Base-by-base conservation (phyloP, 768 basidiomycete species). In the Mycena rebaudengoi region DNA sequence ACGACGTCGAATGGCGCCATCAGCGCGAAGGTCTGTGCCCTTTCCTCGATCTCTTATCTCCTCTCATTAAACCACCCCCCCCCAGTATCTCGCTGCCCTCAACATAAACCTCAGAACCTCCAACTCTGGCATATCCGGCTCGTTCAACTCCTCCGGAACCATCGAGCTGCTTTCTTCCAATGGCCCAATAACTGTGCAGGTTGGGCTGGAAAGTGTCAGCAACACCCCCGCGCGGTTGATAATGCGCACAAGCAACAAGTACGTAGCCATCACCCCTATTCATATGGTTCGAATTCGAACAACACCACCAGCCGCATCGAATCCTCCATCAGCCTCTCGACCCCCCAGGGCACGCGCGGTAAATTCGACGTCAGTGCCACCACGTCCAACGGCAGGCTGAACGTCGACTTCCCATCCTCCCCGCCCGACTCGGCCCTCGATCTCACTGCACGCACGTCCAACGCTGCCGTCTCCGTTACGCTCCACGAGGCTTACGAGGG, bases 401-500 rank as follows among this genome's bases (percentile, higher is more conserved):
- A 62, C 6, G 48, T 83, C 29, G 53, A 62, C 8, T 68, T 82
- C 62, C 69, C 74, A 11, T 53, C 65, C 30, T 73, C 78, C 7
- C 80, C 83, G 2, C 58, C 76, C 5, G 74, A 76, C 62, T 75
- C 79, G 13, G 65, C 60, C 7, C 75, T 84, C 21, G 35, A 41
- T 28, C 57, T 80, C 29, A 50, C 37, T 1, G 78, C 72, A 0
- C 60, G 43, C 23, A 80, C 80, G 23, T 59, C 73, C 20, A 83
- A 85, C 65, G 62, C 73, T 5, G 76, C 72, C 12, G 78, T 79
- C 4, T 50, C 60, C 12, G 75, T 83, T 40, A 18, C 20, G 10
- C 64, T 84, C 5, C 72, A 78, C 50, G 61, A 70, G 7, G 70
- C 79, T 14, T 84, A 71, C 64, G 80, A 84, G 62, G 84, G 83